A percentile compares a stretch with the other conserved stretches of the same genome.
Conservation (phyloP, 1,284 basidiomycete species). For the Sutorius eximius region DNA sequence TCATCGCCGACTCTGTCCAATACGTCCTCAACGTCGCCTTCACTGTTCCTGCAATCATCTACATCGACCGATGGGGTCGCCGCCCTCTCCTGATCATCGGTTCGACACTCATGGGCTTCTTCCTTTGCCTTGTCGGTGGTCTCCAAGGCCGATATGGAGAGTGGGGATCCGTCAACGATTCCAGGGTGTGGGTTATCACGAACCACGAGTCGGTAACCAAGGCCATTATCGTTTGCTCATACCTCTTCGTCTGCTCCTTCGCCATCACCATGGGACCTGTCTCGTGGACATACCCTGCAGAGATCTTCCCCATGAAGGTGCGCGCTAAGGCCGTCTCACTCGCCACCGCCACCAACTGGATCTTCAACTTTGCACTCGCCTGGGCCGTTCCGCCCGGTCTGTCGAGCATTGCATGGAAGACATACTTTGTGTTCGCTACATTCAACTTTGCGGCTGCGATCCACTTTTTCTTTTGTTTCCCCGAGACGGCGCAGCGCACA, state of each 20-base stretch:
- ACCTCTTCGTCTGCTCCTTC: slow-evolving; percentile 73
- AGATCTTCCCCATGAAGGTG: slow-evolving; percentile 68
- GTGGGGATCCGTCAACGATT: slow-evolving; percentile 44
- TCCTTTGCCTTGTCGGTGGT: slow-evolving; percentile 74
- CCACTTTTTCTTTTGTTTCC: slow-evolving; percentile 73
- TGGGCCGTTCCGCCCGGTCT: slow-evolving; percentile 63
- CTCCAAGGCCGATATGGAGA: slow-evolving; percentile 66
- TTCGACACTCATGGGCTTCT: slow-evolving; percentile 69
- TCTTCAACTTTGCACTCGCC: slow-evolving; percentile 72
- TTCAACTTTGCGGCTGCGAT: slow-evolving; percentile 74
- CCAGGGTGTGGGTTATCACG: slow-evolving; percentile 59
- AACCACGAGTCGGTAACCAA: slow-evolving; percentile 57
- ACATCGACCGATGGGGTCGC: slow-evolving; percentile 77
- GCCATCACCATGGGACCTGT: slow-evolving; percentile 77
- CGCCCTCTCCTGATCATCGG: slow-evolving; percentile 73
- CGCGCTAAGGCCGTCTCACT: slow-evolving; percentile 74
- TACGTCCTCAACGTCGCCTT: slow-evolving; percentile 75
- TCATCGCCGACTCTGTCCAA: slow-evolving; percentile 77
- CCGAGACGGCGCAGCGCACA: slow-evolving; percentile 69
- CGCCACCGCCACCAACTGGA: slow-evolving; percentile 63
- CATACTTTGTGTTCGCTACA: slow-evolving; percentile 74
- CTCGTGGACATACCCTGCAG: slow-evolving; percentile 68
- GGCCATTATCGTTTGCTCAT: slow-evolving; percentile 74
- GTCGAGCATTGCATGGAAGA: slow-evolving; percentile 53
- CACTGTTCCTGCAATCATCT: slow-evolving; percentile 73